Evolutionary conservation across 2,329 filamentous ascomycete species (phyloP).

Genomic region (Colletotrichum eleusines): DNA sequence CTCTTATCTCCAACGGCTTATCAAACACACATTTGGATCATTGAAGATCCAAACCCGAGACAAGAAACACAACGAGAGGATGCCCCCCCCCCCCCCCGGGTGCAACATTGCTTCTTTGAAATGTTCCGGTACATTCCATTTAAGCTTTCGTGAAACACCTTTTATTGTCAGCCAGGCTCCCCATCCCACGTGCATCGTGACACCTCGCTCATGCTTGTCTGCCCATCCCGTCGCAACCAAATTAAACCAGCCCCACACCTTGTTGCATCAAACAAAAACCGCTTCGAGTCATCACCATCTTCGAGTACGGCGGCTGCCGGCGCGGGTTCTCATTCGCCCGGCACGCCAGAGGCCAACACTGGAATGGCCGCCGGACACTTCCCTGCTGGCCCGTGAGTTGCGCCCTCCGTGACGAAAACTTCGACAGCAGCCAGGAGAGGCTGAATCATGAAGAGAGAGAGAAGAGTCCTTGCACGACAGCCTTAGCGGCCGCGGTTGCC

Average conservation of each 20-base stretch:
- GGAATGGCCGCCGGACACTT: no score
- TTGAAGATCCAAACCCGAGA: not conserved
- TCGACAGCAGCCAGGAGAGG: constrained; percentile 43
- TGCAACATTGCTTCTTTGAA: constrained; percentile 17
- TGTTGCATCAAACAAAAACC: not conserved
- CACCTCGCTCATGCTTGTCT: not conserved
- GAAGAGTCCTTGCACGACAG: constrained; percentile 8
- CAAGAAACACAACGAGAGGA: constrained; percentile 12
- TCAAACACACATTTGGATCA: not conserved
- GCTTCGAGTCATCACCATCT: not conserved
- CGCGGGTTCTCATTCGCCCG: constrained; percentile 45
- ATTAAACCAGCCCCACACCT: not conserved
- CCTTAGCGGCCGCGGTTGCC: not conserved
- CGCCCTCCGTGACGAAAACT: constrained; percentile 46
- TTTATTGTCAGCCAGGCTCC: not conserved
- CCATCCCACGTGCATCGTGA: not conserved
- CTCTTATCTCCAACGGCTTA: not conserved
- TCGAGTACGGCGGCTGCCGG: constrained; percentile 47
- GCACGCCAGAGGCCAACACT: constrained; percentile 48
- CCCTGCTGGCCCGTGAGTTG: no score
- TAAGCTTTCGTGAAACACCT: constrained; percentile 3
- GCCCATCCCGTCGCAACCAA: not conserved
- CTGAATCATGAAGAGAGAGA: not conserved
- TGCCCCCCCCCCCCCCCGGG: not conserved
- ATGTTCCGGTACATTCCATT: not conserved